Base-by-base conservation (phyloP, 1,284 basidiomycete genomes). In the Puccinia novopanici region DNA sequence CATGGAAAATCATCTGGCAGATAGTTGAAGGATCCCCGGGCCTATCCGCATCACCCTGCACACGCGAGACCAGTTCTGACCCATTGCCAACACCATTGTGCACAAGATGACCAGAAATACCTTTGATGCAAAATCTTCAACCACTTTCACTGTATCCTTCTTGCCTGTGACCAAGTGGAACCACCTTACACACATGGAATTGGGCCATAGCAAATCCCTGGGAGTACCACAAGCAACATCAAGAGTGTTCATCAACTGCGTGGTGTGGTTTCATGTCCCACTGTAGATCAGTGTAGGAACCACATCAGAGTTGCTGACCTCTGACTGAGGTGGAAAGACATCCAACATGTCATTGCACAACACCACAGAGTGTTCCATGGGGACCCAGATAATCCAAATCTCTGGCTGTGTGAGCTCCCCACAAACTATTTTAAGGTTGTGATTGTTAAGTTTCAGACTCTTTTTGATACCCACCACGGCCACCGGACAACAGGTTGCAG, bases 211-310 rank as follows among this genome's bases (percentile, higher is more conserved):
- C 15, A 6, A 71, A 22, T 12, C 42, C 15, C 24, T 27, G 1
- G 40, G 68, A 22, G 68, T 71, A n/a, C 42, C 68, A 4, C 68
- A 4, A 22, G 68, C 68, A 45, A 30, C 15, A 50, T 71, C 50
- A 12, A 45, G 30, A 1, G 27, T 30, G 2, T 30, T 71, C 42
- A 71, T 27, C 3, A 52, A 8, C 1, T 34, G 34, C 30, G 9
- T n/a, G 6, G 68, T 71, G 4, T n/a, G 12, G 50, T 71, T 71
- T 4, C 50, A 17, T 22, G 42, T 45, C 6, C 42, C 42, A 15
- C 42, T 45, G 15, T 45, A 45, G 42, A 45, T 45, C 15, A 45
- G 50, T 6, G 68, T 71, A 10, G 68, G 68, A 4, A 52, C 22
- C 0, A 71, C 13, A 2, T 17, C 17, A 6, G 1, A 3, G 50